phyloP scores from a whole-genome alignment of 2,329 filamentous ascomycete genomes.

The Dactylellina sp. region DNA sequence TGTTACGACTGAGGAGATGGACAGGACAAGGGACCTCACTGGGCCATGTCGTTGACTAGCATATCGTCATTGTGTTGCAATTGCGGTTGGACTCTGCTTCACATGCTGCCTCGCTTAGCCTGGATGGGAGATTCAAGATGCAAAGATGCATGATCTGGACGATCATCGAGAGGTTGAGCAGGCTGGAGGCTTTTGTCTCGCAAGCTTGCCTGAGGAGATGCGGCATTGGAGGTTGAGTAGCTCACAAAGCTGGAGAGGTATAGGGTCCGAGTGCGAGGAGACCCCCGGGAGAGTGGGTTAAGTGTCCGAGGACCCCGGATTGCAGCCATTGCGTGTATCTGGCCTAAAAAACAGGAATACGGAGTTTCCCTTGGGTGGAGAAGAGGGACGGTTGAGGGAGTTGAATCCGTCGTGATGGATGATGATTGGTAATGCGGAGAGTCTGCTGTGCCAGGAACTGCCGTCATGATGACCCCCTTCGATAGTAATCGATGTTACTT shows the following conservation, averaged over 20 bases:
- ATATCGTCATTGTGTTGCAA: conserved; percentile 46
- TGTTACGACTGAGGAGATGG: conserved; percentile 20
- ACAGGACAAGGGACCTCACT: conserved; percentile 6
- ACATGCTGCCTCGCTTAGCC: conserved; percentile 37
- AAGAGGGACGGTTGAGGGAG: not conserved
- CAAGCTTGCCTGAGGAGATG: conserved; percentile 4
- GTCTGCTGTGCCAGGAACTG: no score
- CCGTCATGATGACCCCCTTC: no score
- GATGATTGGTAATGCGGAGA: not conserved
- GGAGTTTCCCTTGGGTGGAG: not conserved
- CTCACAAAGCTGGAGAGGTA: conserved; percentile 10
- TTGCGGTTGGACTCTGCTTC: conserved; percentile 19
- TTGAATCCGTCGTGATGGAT: not conserved
- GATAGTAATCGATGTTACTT: not conserved
- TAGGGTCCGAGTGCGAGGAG: no score
- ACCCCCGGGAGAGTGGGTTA: not conserved
- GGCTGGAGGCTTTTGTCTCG: not conserved
- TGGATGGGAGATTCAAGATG: conserved; percentile 15
- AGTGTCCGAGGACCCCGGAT: conserved; percentile 15
- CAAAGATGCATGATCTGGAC: conserved; percentile 4
- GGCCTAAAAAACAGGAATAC: not conserved
- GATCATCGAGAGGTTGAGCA: conserved; percentile 12
- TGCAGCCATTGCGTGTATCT: no score
- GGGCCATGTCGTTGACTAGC: conserved; percentile 11
- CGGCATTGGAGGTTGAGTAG: conserved; percentile 7